Base-by-base conservation (phyloP, 192 early-diverging fungal species). In the Entomortierella lignicola region DNA sequence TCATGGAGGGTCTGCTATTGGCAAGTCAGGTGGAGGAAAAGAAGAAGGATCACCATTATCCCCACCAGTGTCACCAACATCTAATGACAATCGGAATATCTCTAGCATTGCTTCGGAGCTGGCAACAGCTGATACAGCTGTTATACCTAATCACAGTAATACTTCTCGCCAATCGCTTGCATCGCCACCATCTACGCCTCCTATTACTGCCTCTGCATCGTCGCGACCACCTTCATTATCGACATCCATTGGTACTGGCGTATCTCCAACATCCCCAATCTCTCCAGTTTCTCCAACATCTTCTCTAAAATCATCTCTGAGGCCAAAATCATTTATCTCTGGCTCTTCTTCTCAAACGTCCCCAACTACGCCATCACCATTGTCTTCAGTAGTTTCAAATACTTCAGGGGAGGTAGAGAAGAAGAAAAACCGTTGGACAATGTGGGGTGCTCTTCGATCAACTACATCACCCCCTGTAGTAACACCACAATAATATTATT, bases 351-450 rank as follows among this genome's bases (percentile, higher is more conserved):
- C 60, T 1, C 55, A 21, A 27, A 12, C n/a, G 1, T 55, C 56
- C 32, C 39, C 57, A 43, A n/a, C 37, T 39, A 23, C 63, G 32
- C 5, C 32, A 12, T n/a, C n/a, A n/a, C n/a, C n/a, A n/a, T n/a
- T n/a, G n/a, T n/a, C n/a, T n/a, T n/a, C n/a, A n/a, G n/a, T n/a
- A n/a, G n/a, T n/a, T n/a, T n/a, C n/a, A n/a, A n/a, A n/a, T n/a
- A 21, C 31, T 32, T 18, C 12, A 60, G 55, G 47, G 11, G 32
- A 37, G 7, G 15, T 42, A 8, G 62, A 51, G 13, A 63, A 62
- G 31, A 69, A 64, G 26, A 69, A 65, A 27, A 48, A 27, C 11
- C 60, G 74, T 6, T 79, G 74, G 74, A 79, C 61, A 55, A 37
- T 79, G 25, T 79, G 65, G 65, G 55, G 73, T 17, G 50, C 32